Conservation (phyloP, 345 rosid species). For the Passiflora organensis region DNA sequence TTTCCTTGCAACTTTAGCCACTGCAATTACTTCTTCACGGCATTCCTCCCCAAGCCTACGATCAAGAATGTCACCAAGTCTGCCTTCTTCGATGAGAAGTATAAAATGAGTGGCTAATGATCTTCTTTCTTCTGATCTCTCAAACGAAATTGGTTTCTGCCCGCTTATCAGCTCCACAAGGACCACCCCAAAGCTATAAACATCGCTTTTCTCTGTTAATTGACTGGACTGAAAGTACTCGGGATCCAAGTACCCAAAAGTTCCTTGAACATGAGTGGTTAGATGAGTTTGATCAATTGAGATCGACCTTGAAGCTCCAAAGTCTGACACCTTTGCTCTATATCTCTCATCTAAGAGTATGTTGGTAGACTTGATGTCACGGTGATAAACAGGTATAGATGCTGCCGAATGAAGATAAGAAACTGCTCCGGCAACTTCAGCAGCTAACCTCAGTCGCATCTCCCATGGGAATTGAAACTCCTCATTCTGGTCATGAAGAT, state of each 20-base stretch:
- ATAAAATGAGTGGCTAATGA: constrained; percentile 14
- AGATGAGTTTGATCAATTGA: constrained; percentile 16
- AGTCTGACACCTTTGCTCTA: constrained; percentile 19
- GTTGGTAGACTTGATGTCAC: constrained; percentile 17
- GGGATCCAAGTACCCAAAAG: constrained; percentile 24
- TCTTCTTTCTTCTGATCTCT: background rate
- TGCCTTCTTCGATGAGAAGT: constrained; percentile 3
- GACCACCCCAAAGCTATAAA: constrained; percentile 28
- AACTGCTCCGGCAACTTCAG: constrained; percentile 15
- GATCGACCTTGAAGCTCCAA: constrained; percentile 18
- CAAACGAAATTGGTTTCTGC: constrained; percentile 10
- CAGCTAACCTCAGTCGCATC: constrained; percentile 8
- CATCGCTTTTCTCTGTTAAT: constrained; percentile 18
- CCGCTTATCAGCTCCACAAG: constrained; percentile 13
- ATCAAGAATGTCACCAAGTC: constrained; percentile 3
- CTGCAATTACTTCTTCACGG: background rate
- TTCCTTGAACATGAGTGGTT: constrained; percentile 22
- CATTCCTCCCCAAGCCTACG: background rate
- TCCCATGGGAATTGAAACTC: constrained; percentile 10
- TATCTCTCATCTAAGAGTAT: constrained; percentile 21
- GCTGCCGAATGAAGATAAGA: constrained; percentile 16
- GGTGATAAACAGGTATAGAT: constrained; percentile 11
- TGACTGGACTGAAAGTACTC: constrained; percentile 7
- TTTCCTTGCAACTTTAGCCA: constrained; percentile 9
- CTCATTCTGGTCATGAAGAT: constrained; percentile 5